phyloP scores from a whole-genome alignment of 768 basidiomycete species.

The Suillus subluteus region DNA sequence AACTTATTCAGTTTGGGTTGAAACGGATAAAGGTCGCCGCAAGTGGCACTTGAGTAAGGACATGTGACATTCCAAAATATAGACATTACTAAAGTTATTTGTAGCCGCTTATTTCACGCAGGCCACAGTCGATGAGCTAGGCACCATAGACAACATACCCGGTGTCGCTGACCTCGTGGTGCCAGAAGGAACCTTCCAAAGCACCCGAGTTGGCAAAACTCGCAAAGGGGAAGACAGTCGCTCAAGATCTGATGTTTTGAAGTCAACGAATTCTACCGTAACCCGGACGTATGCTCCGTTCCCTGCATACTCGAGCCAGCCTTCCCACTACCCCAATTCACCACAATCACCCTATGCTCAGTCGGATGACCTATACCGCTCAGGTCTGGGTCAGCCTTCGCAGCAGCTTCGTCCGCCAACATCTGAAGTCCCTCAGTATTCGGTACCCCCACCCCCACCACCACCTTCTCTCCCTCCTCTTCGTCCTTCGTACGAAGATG shows the following conservation, averaged over 20 bases:
- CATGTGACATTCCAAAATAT: constrained; percentile 3
- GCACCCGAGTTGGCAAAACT: constrained; percentile 61
- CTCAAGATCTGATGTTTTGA: constrained; percentile 35
- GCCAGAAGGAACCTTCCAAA: constrained; percentile 69
- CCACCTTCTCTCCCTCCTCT: constrained; percentile 33
- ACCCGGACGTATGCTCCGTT: constrained; percentile 48
- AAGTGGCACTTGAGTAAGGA: constrained; percentile 85
- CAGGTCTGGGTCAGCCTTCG: constrained; percentile 24
- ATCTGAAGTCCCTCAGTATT: constrained; percentile 31
- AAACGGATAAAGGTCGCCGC: constrained; percentile 61
- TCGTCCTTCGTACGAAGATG: constrained; percentile 30
- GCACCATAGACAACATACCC: constrained; percentile 70
- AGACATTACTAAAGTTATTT: constrained; percentile 3
- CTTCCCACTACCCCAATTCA: constrained; percentile 27
- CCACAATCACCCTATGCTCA: constrained; percentile 27
- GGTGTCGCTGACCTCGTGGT: constrained; percentile 62
- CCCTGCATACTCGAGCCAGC: constrained; percentile 36
- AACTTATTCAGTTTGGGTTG: constrained; percentile 81
- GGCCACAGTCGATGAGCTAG: constrained; percentile 68
- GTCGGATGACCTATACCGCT: constrained; percentile 23
- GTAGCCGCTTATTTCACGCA: constrained; percentile 86
- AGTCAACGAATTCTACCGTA: constrained; percentile 31
- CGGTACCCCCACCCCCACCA: constrained; percentile 30
- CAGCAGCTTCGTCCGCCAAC: constrained; percentile 25
- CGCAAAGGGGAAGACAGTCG: constrained; percentile 46